Evolutionary conservation across 495 filamentous ascomycete genomes (phyloP).

Genomic region (Penicillium lagena): DNA sequence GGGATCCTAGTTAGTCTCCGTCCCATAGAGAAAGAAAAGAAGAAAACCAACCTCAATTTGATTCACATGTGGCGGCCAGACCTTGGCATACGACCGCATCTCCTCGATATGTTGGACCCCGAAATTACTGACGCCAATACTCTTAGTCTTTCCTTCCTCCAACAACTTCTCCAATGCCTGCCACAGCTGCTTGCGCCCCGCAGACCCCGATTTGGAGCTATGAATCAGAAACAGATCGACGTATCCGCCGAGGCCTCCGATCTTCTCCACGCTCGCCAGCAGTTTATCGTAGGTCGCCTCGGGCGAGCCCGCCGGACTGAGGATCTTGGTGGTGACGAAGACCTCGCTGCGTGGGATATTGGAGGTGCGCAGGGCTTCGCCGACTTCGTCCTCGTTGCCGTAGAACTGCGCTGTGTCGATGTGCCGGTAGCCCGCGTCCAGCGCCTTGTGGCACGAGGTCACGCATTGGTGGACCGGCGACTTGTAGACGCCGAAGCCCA

Average conservation of each 20-base stretch:
- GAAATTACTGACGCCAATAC: constrained; percentile 68
- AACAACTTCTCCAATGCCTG: constrained; percentile 55
- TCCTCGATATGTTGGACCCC: constrained; percentile 55
- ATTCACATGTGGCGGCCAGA: constrained; percentile 63
- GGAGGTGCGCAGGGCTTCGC: constrained; percentile 50
- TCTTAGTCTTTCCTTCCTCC: constrained; percentile 50
- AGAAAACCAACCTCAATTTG: constrained; percentile 54
- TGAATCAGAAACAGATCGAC: constrained; percentile 70
- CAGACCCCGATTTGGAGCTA: constrained; percentile 45
- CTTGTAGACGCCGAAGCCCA: constrained; percentile 73
- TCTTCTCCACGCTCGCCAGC: constrained; percentile 54
- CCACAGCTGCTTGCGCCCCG: constrained; percentile 56
- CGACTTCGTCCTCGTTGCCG: constrained; percentile 61
- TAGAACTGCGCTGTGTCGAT: constrained; percentile 72
- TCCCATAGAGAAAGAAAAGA: neutral
- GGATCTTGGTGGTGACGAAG: constrained; percentile 64
- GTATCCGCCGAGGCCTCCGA: constrained; percentile 54
- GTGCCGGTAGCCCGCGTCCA: constrained; percentile 60
- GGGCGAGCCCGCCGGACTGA: constrained; percentile 45
- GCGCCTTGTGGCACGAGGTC: constrained; percentile 52
- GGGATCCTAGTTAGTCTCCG: neutral
- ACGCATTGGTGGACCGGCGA: constrained; percentile 45
- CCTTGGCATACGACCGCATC: constrained; percentile 53
- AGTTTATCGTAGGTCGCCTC: constrained; percentile 54
- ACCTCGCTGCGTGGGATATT: constrained; percentile 50